These are phyloP conservation scores for Candida tropicalis DNA, from an alignment of 1,139 yeast species.

Conservation along the genomic window DNA sequence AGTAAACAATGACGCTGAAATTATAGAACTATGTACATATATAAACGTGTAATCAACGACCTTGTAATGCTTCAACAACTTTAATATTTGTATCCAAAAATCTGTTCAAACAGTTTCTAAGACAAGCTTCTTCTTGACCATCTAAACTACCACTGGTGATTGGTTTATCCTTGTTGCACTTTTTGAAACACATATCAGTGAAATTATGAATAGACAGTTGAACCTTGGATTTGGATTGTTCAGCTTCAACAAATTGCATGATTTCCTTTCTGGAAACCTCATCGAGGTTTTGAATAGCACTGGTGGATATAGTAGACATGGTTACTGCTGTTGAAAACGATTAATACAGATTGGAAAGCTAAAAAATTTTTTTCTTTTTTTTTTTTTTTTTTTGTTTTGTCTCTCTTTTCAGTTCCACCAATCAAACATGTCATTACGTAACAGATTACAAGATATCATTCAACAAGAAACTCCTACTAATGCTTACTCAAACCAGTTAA, in stretches of 20 bases:
- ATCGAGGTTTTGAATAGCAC: constrained; percentile 66
- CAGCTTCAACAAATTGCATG: constrained; percentile 74
- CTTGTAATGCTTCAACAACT: constrained; percentile 63
- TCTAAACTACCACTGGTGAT: constrained; percentile 56
- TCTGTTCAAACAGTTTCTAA: constrained; percentile 80
- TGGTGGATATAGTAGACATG: constrained; percentile 64
- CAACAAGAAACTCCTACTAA: neutral
- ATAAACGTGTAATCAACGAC: constrained; percentile 24
- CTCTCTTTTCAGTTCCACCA: constrained; percentile 2
- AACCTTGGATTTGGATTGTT: constrained; percentile 85
- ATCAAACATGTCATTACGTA: constrained; percentile 5
- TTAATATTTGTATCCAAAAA: constrained; percentile 86
- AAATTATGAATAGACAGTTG: constrained; percentile 84
- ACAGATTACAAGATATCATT: neutral
- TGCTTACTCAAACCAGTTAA: constrained; percentile 28
- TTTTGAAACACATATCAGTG: constrained; percentile 89
- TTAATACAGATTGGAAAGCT: neutral
- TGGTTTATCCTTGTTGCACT: constrained; percentile 61
- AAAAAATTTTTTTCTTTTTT: neutral
- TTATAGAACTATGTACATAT: constrained; percentile 11
- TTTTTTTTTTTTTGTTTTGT: constrained; percentile 3
- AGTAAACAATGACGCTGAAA: constrained; percentile 10
- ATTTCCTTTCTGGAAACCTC: constrained; percentile 75
- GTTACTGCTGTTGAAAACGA: constrained; percentile 5
- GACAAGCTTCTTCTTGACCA: constrained; percentile 67